Percentiles rank a stretch among this genome's conserved stretches.
Conservation (phyloP, 352 stramenopile species). For the Phytopythium vexans region DNA sequence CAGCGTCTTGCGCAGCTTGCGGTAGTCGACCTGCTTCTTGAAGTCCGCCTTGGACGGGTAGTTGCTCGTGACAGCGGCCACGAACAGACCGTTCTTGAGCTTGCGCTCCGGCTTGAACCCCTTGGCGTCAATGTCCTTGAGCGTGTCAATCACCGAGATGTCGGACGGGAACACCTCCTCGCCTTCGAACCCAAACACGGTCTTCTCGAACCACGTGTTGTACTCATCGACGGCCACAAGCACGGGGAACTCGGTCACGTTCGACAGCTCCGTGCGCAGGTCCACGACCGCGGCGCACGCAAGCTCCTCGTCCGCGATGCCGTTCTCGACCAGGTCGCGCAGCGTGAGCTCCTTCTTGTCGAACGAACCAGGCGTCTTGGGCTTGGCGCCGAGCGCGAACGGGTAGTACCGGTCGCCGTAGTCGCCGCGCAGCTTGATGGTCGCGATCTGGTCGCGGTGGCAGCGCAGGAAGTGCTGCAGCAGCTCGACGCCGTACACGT, state of each 20-base stretch:
- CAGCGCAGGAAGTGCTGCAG: constrained; percentile 77
- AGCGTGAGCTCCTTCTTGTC: constrained; percentile 64
- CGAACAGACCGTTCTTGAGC: constrained; percentile 78
- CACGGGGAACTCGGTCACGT: constrained; percentile 82
- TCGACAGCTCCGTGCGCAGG: constrained; percentile 68
- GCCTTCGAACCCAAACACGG: constrained; percentile 85
- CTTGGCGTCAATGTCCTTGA: constrained; percentile 64
- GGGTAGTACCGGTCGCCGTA: constrained; percentile 84
- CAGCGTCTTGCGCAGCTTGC: constrained; percentile 69
- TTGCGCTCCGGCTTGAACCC: constrained; percentile 58
- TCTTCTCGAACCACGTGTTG: constrained; percentile 86
- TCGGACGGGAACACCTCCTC: constrained; percentile 65
- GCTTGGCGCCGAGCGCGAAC: constrained; percentile 65
- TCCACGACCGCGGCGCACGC: constrained; percentile 79
- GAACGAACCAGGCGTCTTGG: constrained; percentile 55
- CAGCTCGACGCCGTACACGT: constrained; percentile 75
- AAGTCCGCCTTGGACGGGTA: constrained; percentile 75
- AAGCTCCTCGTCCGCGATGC: constrained; percentile 80
- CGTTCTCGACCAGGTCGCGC: constrained; percentile 73
- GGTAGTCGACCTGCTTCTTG: constrained; percentile 83
- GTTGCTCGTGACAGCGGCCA: constrained; percentile 83
- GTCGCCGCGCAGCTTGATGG: constrained; percentile 56
- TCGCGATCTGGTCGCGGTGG: constrained; percentile 66
- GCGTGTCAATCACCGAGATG: constrained; percentile 78
- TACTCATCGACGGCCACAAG: constrained; percentile 88